phyloP scores from a whole-genome alignment of 2,329 filamentous ascomycete genomes.

The Calcarisporium arbuscula region DNA sequence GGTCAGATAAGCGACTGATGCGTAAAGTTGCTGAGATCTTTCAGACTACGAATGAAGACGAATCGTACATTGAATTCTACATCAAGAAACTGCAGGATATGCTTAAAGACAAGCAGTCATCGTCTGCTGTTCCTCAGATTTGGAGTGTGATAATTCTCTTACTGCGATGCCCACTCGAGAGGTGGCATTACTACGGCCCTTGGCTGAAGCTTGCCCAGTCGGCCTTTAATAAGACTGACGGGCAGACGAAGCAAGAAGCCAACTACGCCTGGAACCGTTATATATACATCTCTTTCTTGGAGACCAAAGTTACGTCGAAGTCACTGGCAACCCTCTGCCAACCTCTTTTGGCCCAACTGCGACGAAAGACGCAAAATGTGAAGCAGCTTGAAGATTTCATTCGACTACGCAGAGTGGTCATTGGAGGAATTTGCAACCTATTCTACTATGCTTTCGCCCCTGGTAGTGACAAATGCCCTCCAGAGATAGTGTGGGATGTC shows the following conservation, averaged over 20 bases:
- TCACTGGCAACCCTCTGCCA: conserved; percentile 46
- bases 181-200: conserved; percentile 65
- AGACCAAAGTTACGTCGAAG: conserved; percentile 46
- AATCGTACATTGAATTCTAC: conserved; percentile 64
- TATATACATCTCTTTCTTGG: conserved; percentile 64
- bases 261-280: conserved; percentile 83
- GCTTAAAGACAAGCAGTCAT: conserved; percentile 50
- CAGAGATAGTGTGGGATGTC: conserved; percentile 73
- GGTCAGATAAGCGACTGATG: conserved; percentile 61
- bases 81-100: conserved; percentile 61
- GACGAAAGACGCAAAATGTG: conserved; percentile 52
- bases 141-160: conserved; percentile 82
- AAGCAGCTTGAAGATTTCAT: conserved; percentile 47
- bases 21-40: conserved; percentile 61
- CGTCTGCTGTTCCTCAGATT: conserved; percentile 69
- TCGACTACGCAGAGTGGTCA: conserved; percentile 44
- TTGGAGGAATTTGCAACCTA: conserved; percentile 72
- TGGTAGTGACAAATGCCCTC: conserved; percentile 53
- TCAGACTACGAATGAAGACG: conserved; percentile 41
- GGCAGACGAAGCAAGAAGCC: conserved; percentile 64
- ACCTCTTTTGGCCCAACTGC: conserved; percentile 63
- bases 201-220: conserved; percentile 77
- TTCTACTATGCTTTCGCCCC: conserved; percentile 80
- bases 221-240: conserved; percentile 77
- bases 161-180: conserved; percentile 57